Base-by-base conservation (phyloP, 2,329 filamentous ascomycete species). In the Diaporthe ampelina region DNA sequence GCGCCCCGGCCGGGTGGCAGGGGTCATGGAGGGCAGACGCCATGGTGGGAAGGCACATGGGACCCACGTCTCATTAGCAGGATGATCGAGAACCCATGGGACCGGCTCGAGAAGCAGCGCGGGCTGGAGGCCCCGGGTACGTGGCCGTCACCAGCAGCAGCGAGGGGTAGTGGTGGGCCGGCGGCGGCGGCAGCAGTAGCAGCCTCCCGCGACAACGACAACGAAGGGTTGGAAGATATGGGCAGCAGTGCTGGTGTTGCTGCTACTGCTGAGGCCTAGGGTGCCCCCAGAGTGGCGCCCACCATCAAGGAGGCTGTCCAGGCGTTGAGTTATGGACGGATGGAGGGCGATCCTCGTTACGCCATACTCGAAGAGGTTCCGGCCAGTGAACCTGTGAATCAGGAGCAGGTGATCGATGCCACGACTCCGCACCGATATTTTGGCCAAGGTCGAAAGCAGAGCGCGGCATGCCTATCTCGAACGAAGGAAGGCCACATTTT, bases 31-130 rank as follows among this genome's bases (percentile, higher is more conserved):
- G 11, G 13, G 10, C 19, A n/a, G 76, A 35, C 45, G 59, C 71
- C 68, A 1, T 94, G 92, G 85, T 94, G 92, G 82, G 84, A 88
- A 52, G 91, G 87, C 48, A 94, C 94, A 81, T 95, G 94, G 81
- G 89, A 94, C 74, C 88, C 90, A 0, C 88, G 86, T 74, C 93
- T 92, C 76, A 90, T 94, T 77, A 87, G 91, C 80, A 94, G 86
- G 74, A 94, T 92, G 76, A 90, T 94, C 78, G 87, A 92, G 80
- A 94, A 95, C 80, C 94, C 94, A 0, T 95, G 94, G 94, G 88
- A 87, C 68, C 81, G 80, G 11, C 82, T 92, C 26, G 91, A 92
- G 81, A 83, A 84, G 77, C 77, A 81, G 9, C 81, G 81, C 32
- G 86, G 86, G 0, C 76, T 92, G 61, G 77, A 82, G 52, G 75